Evolutionary conservation across 2,329 filamentous ascomycete genomes (phyloP).

Genomic region (Clarireedia hainanense): DNA sequence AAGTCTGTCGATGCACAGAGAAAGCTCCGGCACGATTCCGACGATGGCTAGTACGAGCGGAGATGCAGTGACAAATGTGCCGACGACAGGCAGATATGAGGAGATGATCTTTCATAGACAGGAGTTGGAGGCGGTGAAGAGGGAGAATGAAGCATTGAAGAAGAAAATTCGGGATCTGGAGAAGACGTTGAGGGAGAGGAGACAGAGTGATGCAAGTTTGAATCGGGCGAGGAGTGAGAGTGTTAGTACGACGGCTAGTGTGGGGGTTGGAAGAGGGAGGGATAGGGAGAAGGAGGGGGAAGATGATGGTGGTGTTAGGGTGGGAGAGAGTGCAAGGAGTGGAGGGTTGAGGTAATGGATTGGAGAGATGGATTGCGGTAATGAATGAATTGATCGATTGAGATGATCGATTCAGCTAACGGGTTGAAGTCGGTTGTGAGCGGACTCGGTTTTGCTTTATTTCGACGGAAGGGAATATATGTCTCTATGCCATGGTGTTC

Average conservation of each 20-base stretch:
- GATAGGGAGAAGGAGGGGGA: slow-evolving; percentile 38
- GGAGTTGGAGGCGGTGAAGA: slow-evolving; percentile 53
- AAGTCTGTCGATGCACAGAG: slow-evolving; percentile 18
- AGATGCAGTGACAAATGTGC: slow-evolving; percentile 36
- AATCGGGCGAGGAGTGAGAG: slow-evolving; percentile 41
- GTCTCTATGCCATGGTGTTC: no score
- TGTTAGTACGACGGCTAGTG: slow-evolving; percentile 44
- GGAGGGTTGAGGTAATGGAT: slow-evolving; percentile 18
- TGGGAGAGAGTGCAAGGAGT: slow-evolving; percentile 55
- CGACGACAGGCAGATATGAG: slow-evolving; percentile 52
- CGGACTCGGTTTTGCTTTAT: no score
- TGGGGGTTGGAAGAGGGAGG: slow-evolving; percentile 26
- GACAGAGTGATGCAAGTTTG: slow-evolving; percentile 35
- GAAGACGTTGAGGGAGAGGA: slow-evolving; percentile 35
- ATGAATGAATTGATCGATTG: no score
- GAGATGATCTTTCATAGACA: slow-evolving; percentile 52
- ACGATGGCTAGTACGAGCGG: neutral
- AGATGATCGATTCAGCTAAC: no score
- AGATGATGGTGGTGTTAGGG: slow-evolving; percentile 47
- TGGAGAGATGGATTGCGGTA: no score
- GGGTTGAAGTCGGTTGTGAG: no score
- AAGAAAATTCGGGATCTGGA: slow-evolving; percentile 55
- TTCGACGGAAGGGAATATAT: no score
- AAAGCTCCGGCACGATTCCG: slow-evolving; percentile 19
- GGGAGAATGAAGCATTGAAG: slow-evolving; percentile 56